Percentiles rank a stretch among this genome's conserved stretches.
Conservation (phyloP, 371 early-diverging fungal species). For the Mortierella sp. region DNA sequence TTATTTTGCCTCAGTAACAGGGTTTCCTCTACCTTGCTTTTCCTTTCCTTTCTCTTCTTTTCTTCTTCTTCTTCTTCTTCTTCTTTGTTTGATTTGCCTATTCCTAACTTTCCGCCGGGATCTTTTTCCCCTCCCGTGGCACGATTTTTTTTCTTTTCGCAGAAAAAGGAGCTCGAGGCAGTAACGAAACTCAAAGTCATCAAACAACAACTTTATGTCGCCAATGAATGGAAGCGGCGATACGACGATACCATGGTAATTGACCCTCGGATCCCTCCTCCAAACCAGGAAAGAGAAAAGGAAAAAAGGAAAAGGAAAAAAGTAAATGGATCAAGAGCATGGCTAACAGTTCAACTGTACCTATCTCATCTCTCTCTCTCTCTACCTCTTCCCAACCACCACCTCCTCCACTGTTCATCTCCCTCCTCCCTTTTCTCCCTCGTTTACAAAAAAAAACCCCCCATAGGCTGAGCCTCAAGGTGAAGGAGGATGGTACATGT, state of each 20-base stretch:
- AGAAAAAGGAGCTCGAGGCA: conserved; percentile 51
- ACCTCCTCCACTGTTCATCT: neutral
- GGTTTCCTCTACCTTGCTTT: no score
- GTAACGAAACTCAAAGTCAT: conserved; percentile 52
- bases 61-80: neutral
- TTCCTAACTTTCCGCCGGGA: no score
- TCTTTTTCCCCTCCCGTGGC: conserved; percentile 1
- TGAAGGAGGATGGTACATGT: conserved; percentile 43
- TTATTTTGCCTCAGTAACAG: no score
- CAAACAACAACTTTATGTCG: conserved; percentile 48
- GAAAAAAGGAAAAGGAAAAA: neutral
- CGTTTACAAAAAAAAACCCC: no score
- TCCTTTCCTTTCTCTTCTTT: neutral
- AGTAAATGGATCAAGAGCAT: no score
- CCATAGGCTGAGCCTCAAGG: conserved; percentile 31
- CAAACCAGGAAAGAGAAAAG: neutral
- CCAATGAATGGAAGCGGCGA: conserved; percentile 48
- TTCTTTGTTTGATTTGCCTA: neutral
- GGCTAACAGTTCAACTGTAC: no score
- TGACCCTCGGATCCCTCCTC: neutral
- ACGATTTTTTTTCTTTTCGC: neutral
- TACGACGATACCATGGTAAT: conserved; percentile 48
- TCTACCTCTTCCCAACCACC: no score
- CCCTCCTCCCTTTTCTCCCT: neutral
- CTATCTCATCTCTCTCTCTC: no score